Evolutionary conservation across 2,329 filamentous ascomycete genomes (phyloP), one percentile per base, ranked within the genome.

Genomic region (Orbilia quercus): DNA sequence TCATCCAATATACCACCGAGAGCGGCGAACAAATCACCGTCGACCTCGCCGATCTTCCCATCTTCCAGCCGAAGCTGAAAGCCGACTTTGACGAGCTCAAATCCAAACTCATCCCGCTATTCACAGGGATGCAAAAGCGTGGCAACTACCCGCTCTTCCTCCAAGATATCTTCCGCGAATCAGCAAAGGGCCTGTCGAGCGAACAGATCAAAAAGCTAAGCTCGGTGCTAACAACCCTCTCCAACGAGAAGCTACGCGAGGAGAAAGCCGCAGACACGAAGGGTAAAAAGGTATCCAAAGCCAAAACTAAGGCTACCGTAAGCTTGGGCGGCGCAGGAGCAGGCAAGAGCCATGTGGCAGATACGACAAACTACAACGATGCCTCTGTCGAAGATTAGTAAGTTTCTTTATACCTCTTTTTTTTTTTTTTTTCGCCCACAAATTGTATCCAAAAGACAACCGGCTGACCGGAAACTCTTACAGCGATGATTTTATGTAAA

Each of bases 231-330:
- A 96, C 93, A n/a, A 90, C 92, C 3, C 85, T 96, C 65, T 87
- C 91, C 80, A 99, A 99, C 81, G 95, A 98, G 87, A 97, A 96
- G 86, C 90, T 98, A 90, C 96, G 92, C 84, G 93, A 97, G 82
- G 95, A 99, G 86, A 97, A 98, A 86, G 89, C 90, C 2, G 88
- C 91, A 2, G 92, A 96, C 76, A 97, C 96, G 85, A 89, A 91
- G 62, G 91, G 90, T 79, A 99, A 98, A 90, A 99, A 98, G 88
- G 88, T 85, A 78, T 98, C 98, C 87, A 93, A 93, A 2, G 90
- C 91, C 75, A 98, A 98, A 88, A 96, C 90, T 40, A 99, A 99
- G 88, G 88, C 91, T 16, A 89, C 88, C 5, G 84, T 98, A 54
- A 90, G 91, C 63, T 88, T 90, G 70, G 83, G 82, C 79, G 79